A percentile compares a stretch with the other conserved stretches of the same genome.
Evolutionary conservation across 202 grass and related monocot species (phyloP).

Genomic region (Saccharum hybrid): DNA sequence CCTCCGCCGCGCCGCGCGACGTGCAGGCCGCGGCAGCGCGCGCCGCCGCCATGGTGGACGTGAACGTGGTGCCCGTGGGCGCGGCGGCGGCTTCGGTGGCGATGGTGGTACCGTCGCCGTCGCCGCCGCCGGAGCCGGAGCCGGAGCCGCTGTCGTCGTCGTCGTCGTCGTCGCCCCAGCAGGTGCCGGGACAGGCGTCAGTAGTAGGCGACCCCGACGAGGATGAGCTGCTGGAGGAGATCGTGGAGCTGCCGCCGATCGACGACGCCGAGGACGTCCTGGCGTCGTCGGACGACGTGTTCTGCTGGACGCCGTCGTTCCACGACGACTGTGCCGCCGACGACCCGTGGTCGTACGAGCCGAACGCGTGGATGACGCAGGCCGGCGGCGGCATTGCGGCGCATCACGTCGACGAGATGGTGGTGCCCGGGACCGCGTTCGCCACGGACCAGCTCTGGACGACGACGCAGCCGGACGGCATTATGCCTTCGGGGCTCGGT

Average conservation of each 20-base stretch:
- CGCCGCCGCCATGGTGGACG: slow-evolving; percentile 73
- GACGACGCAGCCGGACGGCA: slow-evolving; percentile 39
- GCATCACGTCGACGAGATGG: slow-evolving; percentile 23
- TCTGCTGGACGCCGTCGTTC: slow-evolving; percentile 18
- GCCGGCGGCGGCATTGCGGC: slow-evolving; percentile 28
- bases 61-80: slow-evolving; percentile 38
- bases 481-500: slow-evolving; percentile 21
- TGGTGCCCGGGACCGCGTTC: slow-evolving; percentile 1
- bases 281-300: not conserved
- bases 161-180: not conserved
- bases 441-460: slow-evolving; percentile 29
- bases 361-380: slow-evolving; percentile 31
- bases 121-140: too few species aligned
- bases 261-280: slow-evolving; percentile 35
- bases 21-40: slow-evolving; percentile 64
- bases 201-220: not conserved
- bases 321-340: not conserved
- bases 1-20: slow-evolving; percentile 53
- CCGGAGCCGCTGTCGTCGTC: not conserved
- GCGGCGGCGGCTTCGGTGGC: not conserved
- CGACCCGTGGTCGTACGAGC: slow-evolving; percentile 43
- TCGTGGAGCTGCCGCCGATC: slow-evolving; percentile 49
- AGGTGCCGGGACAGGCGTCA: not conserved
- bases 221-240: slow-evolving; percentile 56
- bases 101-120: not conserved